Conservation (phyloP, 2,329 filamentous ascomycete genomes). For the Hymenoscyphus infarciens region DNA sequence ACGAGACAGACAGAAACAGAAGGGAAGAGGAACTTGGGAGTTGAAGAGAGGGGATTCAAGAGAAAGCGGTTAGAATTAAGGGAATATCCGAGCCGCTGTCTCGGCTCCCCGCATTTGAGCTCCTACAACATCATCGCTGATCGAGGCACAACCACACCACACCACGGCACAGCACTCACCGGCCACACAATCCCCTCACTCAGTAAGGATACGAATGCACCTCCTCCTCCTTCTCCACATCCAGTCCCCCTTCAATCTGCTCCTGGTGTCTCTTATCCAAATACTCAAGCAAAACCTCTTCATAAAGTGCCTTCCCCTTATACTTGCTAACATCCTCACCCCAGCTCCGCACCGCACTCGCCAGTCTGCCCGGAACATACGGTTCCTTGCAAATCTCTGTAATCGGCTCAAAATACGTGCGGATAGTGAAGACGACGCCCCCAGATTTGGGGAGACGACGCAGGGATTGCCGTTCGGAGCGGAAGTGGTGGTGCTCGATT, state of each 20-base stretch:
- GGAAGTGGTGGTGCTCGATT: constrained; percentile 71
- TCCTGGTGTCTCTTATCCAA: constrained; percentile 70
- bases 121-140: too few relatives aligned
- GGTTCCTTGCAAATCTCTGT: constrained; percentile 56
- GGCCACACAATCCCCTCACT: not conserved
- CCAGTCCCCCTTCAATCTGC: constrained; percentile 65
- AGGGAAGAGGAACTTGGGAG: too few relatives aligned
- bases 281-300: constrained; percentile 70
- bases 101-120: too few relatives aligned
- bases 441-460: constrained; percentile 53
- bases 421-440: constrained; percentile 59
- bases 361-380: constrained; percentile 74
- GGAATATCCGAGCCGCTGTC: too few relatives aligned
- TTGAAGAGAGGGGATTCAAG: too few relatives aligned
- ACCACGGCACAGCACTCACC: too few relatives aligned
- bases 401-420: constrained; percentile 60
- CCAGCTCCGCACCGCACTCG: constrained; percentile 78
- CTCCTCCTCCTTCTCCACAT: constrained; percentile 58
- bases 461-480: constrained; percentile 62
- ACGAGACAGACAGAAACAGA: too few relatives aligned
- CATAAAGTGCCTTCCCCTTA: constrained; percentile 74
- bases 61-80: too few relatives aligned
- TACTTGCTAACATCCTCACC: constrained; percentile 72
- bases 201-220: constrained; percentile 57
- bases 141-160: too few relatives aligned